phyloP scores from a whole-genome alignment of 768 basidiomycete species.

The Agrocybe chaxingu region DNA sequence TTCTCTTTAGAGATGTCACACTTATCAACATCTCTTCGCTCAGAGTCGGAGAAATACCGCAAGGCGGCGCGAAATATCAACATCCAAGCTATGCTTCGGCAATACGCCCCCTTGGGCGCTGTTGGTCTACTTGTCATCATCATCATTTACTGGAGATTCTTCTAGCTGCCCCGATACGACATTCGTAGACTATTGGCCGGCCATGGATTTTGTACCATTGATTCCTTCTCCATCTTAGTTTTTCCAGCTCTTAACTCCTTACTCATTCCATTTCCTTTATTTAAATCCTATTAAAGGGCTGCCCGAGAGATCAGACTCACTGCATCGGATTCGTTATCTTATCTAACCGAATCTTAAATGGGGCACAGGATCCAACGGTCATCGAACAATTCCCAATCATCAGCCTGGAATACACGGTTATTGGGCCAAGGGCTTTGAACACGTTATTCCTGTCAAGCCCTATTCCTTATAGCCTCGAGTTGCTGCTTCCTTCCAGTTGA shows the following conservation, averaged over 20 bases:
- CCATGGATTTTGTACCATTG: slow-evolving; percentile 16
- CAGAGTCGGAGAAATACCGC: slow-evolving; percentile 97
- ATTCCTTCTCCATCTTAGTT: slow-evolving; percentile 13
- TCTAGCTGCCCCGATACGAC: slow-evolving; percentile 21
- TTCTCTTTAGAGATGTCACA: slow-evolving; percentile 84
- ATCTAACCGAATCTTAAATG: slow-evolving; percentile 16
- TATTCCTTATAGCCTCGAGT: neutral
- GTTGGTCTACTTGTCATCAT: slow-evolving; percentile 77
- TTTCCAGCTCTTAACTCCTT: slow-evolving; percentile 5
- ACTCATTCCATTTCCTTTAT: neutral
- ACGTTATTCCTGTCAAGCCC: neutral
- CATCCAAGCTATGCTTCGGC: slow-evolving; percentile 86
- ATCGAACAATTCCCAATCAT: neutral
- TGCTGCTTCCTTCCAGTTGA: neutral
- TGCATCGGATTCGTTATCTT: slow-evolving; percentile 9
- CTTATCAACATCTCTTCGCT: slow-evolving; percentile 87
- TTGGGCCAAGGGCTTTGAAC: slow-evolving; percentile 3
- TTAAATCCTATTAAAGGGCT: neutral
- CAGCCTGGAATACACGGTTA: neutral
- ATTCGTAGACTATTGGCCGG: slow-evolving; percentile 7
- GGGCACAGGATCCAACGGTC: slow-evolving; percentile 3
- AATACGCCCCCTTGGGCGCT: slow-evolving; percentile 91
- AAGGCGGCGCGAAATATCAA: slow-evolving; percentile 96
- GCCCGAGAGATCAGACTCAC: neutral
- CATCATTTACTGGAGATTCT: slow-evolving; percentile 76